Base-by-base conservation (phyloP, 1,284 basidiomycete species). In the Rhizoctonia solani region DNA sequence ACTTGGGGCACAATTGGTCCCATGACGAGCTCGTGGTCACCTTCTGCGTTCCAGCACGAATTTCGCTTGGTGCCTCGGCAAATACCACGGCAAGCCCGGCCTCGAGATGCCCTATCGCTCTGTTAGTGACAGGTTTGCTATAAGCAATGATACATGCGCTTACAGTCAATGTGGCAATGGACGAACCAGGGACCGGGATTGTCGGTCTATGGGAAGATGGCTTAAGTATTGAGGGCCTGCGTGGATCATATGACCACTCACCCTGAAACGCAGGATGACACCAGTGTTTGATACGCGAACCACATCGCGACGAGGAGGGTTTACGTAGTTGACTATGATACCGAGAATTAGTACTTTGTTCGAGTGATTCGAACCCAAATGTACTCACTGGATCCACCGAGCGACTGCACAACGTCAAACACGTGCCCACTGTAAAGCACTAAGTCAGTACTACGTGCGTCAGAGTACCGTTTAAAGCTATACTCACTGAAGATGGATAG, bases 121-220 rank as follows among this genome's bases (percentile, higher is more conserved):
- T 5, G 11, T 46, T 19, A 46, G 44, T 46, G 6, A 14, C 19
- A 19, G 5, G 6, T 14, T 9, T 21, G 5, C 13, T 9, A 21
- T 19, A 11, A 9, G n/a, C 6, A 9, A 46, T 19, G 9, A 9
- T 46, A 8, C 19, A 9, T 21, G n/a, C 1, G 37, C 58, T 63
- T 41, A 63, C 58, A 63, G 34, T 63, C 58, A 27, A 63, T 63
- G 21, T 63, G 58, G 58, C 58, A 63, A 41, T 63, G 58, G 16
- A 52, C 58, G 13, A 63, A 63, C 47, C 58, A 52, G 19, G 58
- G 47, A 2, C 58, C 47, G 3, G 58, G 58, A n/a, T 50, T 63
- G 23, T 63, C 58, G 25, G 58, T 63, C 58, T 63, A 34, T 19
- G 5, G 3, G 5, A 6, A 9, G 9, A 19, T 14, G 8, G 19